A percentile compares a stretch with the other conserved stretches of the same genome.
Conservation (phyloP, 371 early-diverging fungal genomes). For the Mucor ambiguus region DNA sequence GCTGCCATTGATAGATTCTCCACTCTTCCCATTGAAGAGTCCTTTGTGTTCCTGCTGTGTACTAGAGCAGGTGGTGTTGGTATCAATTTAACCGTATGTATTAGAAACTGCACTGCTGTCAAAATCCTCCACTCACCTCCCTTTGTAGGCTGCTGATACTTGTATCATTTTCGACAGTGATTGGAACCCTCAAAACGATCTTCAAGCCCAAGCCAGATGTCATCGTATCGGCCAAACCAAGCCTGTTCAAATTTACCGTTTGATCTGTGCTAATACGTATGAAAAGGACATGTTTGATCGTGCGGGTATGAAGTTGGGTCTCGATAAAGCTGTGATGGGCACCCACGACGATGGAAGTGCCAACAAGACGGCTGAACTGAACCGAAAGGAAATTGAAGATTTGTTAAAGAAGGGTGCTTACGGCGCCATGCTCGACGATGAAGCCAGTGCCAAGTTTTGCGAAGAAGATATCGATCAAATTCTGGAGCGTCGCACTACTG, state of each 20-base stretch:
- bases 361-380: conserved; percentile 38
- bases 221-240: conserved; percentile 96
- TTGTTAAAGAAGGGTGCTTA: conserved; percentile 90
- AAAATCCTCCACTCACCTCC: background rate
- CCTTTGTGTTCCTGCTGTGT: conserved; percentile 84
- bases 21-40: conserved; percentile 63
- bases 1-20: conserved; percentile 93
- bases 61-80: conserved; percentile 94
- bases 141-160: conserved; percentile 79
- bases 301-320: conserved; percentile 89
- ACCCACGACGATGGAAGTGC: conserved; percentile 18
- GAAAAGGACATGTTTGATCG: conserved; percentile 96
- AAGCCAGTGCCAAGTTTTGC: conserved; percentile 82
- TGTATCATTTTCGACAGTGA: conserved; percentile 95
- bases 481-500: conserved; percentile 85
- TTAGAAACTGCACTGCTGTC: background rate
- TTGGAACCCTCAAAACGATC: conserved; percentile 97
- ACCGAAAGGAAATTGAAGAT: conserved; percentile 85
- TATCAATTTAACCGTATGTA: conserved; percentile 75
- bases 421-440: conserved; percentile 86
- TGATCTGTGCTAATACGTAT: conserved; percentile 90
- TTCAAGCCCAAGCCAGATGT: conserved; percentile 92
- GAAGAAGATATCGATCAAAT: conserved; percentile 97
- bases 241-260: conserved; percentile 82
- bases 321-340: conserved; percentile 84